Evolutionary conservation across 176 grass and related monocot species (phyloP).

Genomic region (Eragrostis nindensis): DNA sequence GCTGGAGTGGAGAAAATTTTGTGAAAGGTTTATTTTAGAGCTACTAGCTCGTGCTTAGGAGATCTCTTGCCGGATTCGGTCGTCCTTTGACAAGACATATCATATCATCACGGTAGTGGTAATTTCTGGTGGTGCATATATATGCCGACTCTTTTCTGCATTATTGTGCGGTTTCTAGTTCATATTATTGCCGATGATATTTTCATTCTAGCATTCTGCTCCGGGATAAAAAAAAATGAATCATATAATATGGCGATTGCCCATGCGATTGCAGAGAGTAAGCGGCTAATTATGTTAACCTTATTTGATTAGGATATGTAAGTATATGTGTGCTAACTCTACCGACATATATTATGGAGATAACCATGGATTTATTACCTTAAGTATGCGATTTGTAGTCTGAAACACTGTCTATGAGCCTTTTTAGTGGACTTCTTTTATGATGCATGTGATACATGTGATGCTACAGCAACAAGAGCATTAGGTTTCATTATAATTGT

Average conservation of each 20-base stretch:
- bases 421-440: not conserved
- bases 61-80: conserved; percentile 48
- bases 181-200: not conserved
- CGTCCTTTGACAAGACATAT: conserved; percentile 60
- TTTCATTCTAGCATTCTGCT: not conserved
- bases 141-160: conserved; percentile 14
- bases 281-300: not conserved
- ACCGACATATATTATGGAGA: conserved; percentile 15
- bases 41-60: conserved; percentile 15
- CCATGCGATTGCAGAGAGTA: not conserved
- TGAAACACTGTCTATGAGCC: not conserved
- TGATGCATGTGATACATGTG: not conserved
- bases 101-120: conserved; percentile 35
- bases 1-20: conserved; percentile 8
- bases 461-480: not conserved
- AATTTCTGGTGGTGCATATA: conserved; percentile 14
- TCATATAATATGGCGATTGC: not conserved
- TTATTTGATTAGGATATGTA: not conserved
- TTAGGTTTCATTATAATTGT: not conserved
- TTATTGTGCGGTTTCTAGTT: not conserved
- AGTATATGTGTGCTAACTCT: not conserved
- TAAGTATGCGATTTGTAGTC: not conserved
- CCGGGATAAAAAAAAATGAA: not conserved
- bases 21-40: conserved; percentile 19
- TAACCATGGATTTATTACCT: not conserved